Conservation (phyloP, 352 stramenopile genomes). For the Lagenidium giganteum region DNA sequence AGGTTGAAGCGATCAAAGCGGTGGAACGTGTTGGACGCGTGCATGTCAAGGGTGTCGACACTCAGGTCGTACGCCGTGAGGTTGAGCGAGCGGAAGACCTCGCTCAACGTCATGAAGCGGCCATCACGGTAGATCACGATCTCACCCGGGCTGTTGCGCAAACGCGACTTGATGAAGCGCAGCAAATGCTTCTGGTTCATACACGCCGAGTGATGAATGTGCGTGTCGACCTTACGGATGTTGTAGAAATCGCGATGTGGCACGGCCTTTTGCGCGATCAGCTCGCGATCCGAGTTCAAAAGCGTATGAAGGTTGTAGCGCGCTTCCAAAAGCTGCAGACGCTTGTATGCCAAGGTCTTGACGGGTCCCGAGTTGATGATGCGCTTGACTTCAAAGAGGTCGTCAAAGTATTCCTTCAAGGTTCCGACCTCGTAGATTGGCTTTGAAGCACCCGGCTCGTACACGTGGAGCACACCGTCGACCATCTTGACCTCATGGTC, state of each 20-base stretch:
- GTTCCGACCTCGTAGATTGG: constrained; percentile 25
- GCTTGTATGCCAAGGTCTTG: constrained; percentile 78
- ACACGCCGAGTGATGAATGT: constrained; percentile 95
- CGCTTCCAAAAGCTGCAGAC: constrained; percentile 79
- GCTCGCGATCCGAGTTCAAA: constrained; percentile 91
- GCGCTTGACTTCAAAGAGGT: constrained; percentile 61
- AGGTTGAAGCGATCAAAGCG: constrained; percentile 99
- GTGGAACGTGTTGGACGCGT: constrained; percentile 98
- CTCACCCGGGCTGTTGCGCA: constrained; percentile 74
- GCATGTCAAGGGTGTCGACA: constrained; percentile 97
- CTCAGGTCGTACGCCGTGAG: constrained; percentile 96
- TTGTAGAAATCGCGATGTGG: constrained; percentile 97
- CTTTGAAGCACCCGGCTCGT: constrained; percentile 5
- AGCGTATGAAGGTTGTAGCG: constrained; percentile 94
- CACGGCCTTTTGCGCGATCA: constrained; percentile 91
- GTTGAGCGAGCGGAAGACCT: constrained; percentile 88
- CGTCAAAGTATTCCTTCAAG: constrained; percentile 51
- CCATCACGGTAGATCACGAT: constrained; percentile 94
- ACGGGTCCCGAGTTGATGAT: constrained; percentile 78
- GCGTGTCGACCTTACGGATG: constrained; percentile 96
- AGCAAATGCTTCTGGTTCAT: constrained; percentile 95
- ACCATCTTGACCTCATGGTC: constrained; percentile 34
- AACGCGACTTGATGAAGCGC: constrained; percentile 77
- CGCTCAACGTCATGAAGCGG: constrained; percentile 90
- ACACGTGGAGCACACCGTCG: constrained; percentile 41